A percentile compares a stretch with the other conserved stretches of the same genome.
These are phyloP conservation scores for Aspergillus costaricaensis DNA, from an alignment of 2,329 filamentous ascomycete genomes.

Conservation along the genomic window DNA sequence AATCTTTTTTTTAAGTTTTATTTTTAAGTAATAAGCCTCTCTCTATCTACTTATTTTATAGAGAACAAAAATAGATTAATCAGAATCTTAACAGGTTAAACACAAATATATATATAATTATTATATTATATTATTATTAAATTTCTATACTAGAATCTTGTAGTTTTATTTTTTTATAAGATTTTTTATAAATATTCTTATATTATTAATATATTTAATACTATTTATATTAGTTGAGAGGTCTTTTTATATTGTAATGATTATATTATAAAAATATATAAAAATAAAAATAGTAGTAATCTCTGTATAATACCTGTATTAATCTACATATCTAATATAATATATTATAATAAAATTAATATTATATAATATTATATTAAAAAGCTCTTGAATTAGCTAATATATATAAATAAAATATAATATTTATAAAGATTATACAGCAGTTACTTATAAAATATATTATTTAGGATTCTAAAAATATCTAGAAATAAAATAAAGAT, in stretches of 20 bases:
- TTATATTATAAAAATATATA: no score
- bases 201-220: no score
- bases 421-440: not conserved
- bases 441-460: not conserved
- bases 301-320: not conserved
- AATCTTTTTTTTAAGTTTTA: no score
- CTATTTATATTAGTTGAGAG: no score
- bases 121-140: not conserved
- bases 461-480: not conserved
- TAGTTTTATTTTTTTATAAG: not conserved
- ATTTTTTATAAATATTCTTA: no score
- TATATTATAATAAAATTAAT: not conserved
- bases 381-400: not conserved
- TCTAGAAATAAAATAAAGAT: not conserved
- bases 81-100: not conserved
- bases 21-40: no score
- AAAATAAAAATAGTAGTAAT: no score
- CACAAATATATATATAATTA: not conserved
- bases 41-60: not conserved
- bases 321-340: not conserved
- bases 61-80: not conserved
- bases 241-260: no score
- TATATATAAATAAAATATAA: not conserved
- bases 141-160: not conserved
- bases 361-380: no score